A percentile compares a stretch with the other conserved stretches of the same genome.
Conservation (phyloP, 73 alveolate species). For the Paramecium tetraurelia region DNA sequence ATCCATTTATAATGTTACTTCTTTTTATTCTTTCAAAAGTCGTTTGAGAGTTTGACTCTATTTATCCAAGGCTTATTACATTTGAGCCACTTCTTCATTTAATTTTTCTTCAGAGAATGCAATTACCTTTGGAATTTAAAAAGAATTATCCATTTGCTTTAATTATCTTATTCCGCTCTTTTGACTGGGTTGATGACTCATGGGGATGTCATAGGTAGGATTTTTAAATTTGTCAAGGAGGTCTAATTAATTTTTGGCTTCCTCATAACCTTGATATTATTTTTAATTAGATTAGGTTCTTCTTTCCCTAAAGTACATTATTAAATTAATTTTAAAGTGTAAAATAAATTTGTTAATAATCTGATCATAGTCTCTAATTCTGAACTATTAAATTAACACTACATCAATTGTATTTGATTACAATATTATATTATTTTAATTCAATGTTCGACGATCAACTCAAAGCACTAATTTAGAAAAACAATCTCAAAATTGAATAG, state of each 20-base stretch:
- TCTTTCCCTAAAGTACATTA: neutral
- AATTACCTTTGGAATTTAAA: neutral
- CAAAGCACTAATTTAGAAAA: neutral
- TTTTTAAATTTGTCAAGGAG: neutral
- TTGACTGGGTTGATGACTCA: neutral
- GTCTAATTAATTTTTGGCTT: neutral
- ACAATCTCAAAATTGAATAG: neutral
- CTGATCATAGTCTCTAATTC: neutral
- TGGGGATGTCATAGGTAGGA: neutral
- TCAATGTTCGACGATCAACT: neutral
- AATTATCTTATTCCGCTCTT: neutral
- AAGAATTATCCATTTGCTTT: neutral
- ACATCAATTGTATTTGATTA: neutral
- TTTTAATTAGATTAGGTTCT: neutral
- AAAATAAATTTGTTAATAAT: neutral
- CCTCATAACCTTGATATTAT: neutral
- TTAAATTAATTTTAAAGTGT: neutral
- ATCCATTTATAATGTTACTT: neutral
- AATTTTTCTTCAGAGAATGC: neutral
- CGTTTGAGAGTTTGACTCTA: neutral
- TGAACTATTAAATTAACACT: neutral
- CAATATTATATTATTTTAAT: neutral
- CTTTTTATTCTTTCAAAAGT: conserved; percentile 5
- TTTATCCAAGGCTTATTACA: neutral
- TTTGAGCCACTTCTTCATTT: neutral